Evolutionary conservation across 164 flowering plant species (phyloP).

Genomic region (Tetracentron sinense): DNA sequence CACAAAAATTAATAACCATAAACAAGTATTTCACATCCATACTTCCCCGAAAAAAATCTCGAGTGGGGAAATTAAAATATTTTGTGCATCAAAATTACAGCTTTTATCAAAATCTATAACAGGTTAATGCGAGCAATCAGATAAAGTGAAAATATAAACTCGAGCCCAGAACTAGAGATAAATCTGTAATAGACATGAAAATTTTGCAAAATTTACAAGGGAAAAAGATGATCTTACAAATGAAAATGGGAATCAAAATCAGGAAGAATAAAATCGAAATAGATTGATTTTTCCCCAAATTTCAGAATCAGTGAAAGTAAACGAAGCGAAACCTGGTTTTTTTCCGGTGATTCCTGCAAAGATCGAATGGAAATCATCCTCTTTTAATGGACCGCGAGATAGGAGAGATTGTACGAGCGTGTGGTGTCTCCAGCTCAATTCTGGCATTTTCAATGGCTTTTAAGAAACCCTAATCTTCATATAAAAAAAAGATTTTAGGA

Average conservation of each 20-base stretch:
- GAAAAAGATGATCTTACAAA: too few relatives aligned
- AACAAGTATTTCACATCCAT: neutral
- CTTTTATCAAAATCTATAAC: neutral
- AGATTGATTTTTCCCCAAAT: neutral
- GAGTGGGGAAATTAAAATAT: neutral
- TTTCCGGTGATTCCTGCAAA: constrained; percentile 57
- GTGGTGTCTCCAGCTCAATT: constrained; percentile 65
- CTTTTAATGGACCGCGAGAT: constrained; percentile 79
- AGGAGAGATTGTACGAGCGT: constrained; percentile 72
- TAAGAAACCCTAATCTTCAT: neutral
- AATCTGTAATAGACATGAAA: too few relatives aligned
- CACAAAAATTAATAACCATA: neutral
- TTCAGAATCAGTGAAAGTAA: neutral
- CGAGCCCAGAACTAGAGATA: too few relatives aligned
- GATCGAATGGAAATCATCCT: constrained; percentile 51
- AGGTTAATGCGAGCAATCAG: too few relatives aligned
- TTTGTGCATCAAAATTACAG: neutral
- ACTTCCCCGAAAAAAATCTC: neutral
- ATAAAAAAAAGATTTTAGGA: too few relatives aligned
- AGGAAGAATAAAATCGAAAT: neutral
- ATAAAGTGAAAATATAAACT: too few relatives aligned
- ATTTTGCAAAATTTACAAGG: too few relatives aligned
- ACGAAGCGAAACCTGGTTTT: constrained; percentile 43
- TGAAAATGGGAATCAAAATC: neutral
- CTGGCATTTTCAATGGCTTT: constrained; percentile 39